These are phyloP conservation scores for Apiotrichum sp. DNA, from an alignment of 1,284 basidiomycete species.

Conservation along the genomic window DNA sequence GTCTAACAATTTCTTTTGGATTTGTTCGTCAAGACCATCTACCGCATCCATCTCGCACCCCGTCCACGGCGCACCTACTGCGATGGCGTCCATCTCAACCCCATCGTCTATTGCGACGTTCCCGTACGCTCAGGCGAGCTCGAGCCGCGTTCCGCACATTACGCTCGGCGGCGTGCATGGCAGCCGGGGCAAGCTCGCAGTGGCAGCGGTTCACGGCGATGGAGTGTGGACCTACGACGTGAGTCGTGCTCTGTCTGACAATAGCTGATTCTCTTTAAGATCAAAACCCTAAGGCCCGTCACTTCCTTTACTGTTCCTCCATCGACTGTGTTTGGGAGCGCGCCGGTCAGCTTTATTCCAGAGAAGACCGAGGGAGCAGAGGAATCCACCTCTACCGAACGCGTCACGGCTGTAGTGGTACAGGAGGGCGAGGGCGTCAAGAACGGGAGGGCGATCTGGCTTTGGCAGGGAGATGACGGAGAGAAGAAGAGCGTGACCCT, in stretches of 20 bases:
- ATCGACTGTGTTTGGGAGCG: slow-evolving; percentile 34
- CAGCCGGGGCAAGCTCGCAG: slow-evolving; percentile 26
- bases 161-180: slow-evolving; percentile 35
- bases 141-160: slow-evolving; percentile 35
- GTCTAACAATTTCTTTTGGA: too few relatives aligned
- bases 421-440: slow-evolving; percentile 21
- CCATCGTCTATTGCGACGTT: slow-evolving; percentile 41
- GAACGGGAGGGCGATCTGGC: slow-evolving; percentile 30
- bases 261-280: slow-evolving; percentile 17
- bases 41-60: background rate
- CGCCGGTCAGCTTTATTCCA: slow-evolving; percentile 33
- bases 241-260: slow-evolving; percentile 14
- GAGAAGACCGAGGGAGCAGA: background rate
- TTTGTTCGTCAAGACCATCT: too few relatives aligned
- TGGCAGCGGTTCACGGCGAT: slow-evolving; percentile 45
- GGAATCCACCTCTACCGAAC: background rate
- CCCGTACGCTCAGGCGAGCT: slow-evolving; percentile 33
- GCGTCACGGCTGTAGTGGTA: slow-evolving; percentile 34
- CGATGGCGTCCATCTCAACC: slow-evolving; percentile 37
- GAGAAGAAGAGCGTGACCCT: slow-evolving; percentile 20
- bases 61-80: background rate
- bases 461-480: slow-evolving; percentile 38
- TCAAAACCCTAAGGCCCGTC: slow-evolving; percentile 39
- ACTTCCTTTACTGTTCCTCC: slow-evolving; percentile 45
- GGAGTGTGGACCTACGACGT: slow-evolving; percentile 48